A percentile compares a stretch with the other conserved stretches of the same genome.
Conservation (phyloP, 352 stramenopile species). For the Phytophthora litchii region DNA sequence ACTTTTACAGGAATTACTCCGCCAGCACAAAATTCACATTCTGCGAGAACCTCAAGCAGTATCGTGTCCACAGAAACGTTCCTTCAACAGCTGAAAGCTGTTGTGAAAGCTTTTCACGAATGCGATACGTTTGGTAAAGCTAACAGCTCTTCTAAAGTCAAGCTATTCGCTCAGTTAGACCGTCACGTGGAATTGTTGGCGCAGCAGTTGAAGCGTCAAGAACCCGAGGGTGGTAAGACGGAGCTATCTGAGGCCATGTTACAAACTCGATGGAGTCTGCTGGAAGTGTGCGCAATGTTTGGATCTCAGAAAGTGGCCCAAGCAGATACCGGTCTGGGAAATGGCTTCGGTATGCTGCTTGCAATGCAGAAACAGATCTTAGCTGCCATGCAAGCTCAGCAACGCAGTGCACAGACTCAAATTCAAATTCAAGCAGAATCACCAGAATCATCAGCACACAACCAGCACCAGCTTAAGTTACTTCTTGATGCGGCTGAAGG, state of each 20-base stretch:
- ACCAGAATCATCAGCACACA: constrained; percentile 19
- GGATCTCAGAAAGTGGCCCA: constrained; percentile 43
- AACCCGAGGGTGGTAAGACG: constrained; percentile 17
- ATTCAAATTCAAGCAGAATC: constrained; percentile 8
- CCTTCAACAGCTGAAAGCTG: constrained; percentile 54
- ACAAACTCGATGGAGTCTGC: constrained; percentile 53
- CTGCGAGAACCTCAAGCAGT: constrained; percentile 1
- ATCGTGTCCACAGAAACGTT: constrained; percentile 45
- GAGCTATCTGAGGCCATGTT: constrained; percentile 40
- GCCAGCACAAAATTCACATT: not conserved
- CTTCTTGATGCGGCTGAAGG: constrained; percentile 69
- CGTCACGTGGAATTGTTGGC: constrained; percentile 57
- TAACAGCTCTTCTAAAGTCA: constrained; percentile 21
- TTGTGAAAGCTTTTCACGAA: constrained; percentile 57
- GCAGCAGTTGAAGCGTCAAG: constrained; percentile 47
- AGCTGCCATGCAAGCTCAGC: constrained; percentile 40
- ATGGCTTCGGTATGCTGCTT: constrained; percentile 44
- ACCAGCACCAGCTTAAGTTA: constrained; percentile 58
- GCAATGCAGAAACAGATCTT: constrained; percentile 59
- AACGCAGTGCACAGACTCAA: constrained; percentile 16
- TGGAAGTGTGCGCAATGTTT: constrained; percentile 60
- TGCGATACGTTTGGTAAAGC: constrained; percentile 22
- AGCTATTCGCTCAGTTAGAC: constrained; percentile 60
- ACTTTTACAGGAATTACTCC: not conserved
- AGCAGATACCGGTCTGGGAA: constrained; percentile 41